These are phyloP conservation scores for Thamnidium elegans DNA, from an alignment of 192 early-diverging fungal genomes.

Conservation along the genomic window DNA sequence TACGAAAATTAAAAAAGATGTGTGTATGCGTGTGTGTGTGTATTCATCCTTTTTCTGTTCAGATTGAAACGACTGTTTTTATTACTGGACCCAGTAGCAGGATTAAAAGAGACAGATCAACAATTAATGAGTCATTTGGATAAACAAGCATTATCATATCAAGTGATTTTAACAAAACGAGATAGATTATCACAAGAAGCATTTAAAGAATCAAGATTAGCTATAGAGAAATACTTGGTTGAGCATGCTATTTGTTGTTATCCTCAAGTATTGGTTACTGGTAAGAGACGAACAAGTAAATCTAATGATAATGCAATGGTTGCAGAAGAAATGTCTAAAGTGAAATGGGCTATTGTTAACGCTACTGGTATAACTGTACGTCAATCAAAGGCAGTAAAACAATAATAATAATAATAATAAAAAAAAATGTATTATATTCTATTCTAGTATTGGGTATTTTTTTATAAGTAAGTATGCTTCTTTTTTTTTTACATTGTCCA, in stretches of 20 bases:
- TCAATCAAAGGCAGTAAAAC: neutral
- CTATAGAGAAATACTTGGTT: slow-evolving; percentile 41
- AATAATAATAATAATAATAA: slow-evolving; percentile 4
- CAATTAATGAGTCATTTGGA: slow-evolving; percentile 45
- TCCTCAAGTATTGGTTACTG: slow-evolving; percentile 40
- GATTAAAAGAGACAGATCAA: slow-evolving; percentile 45
- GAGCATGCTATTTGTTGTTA: slow-evolving; percentile 49
- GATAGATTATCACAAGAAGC: slow-evolving; percentile 39
- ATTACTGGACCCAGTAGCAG: slow-evolving; percentile 44
- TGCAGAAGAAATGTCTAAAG: slow-evolving; percentile 13
- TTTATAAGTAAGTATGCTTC: neutral
- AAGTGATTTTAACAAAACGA: slow-evolving; percentile 50
- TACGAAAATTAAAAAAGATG: no score
- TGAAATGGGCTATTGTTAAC: slow-evolving; percentile 22
- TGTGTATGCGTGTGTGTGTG: neutral
- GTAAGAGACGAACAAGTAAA: slow-evolving; percentile 36
- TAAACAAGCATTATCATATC: slow-evolving; percentile 41
- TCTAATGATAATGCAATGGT: slow-evolving; percentile 16
- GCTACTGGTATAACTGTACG: slow-evolving; percentile 12
- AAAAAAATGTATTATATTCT: neutral
- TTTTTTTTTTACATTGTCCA: slow-evolving; percentile 23
- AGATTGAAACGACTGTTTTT: slow-evolving; percentile 48
- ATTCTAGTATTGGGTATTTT: neutral
- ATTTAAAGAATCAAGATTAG: slow-evolving; percentile 34
- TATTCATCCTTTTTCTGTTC: neutral